Evolutionary conservation across 2,329 filamentous ascomycete genomes (phyloP), one percentile per base, ranked within the genome.

Genomic region (Phaeosphaeria sp.): DNA sequence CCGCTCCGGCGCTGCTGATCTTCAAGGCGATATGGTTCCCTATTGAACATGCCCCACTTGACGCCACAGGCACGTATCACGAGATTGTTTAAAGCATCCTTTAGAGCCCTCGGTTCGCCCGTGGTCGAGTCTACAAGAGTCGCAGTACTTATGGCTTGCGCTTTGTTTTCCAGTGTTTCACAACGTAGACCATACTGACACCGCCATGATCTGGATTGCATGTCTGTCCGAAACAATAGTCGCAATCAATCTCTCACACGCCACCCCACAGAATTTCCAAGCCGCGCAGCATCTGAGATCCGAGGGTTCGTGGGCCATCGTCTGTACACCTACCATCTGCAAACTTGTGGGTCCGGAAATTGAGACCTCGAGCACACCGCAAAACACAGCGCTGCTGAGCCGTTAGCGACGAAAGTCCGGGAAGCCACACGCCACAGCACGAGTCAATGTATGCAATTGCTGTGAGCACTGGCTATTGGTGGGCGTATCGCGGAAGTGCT

Each of bases 11-110:
- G 56, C 55, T 53, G 55, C 60, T 65, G 60, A 68, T 68, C 64
- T 69, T 56, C 66, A 56, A 51, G 49, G 51, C 64, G 57, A 66
- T 66, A 61, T 56, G 63, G 52, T 39, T 53, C 60, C 55, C 52
- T 63, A 57, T 59, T 59, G 36, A 63, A 67, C 59, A 55, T n/a
- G 40, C 4, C 43, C 43, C 36, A 24, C 46, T 20, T 43, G 43
- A 25, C 20, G 22, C 43, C 43, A 45, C 20, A 49, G 15, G 5
- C 36, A 39, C 36, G 36, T 39, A n/a, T 39, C 36, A 39, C 36
- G 36, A 39, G 36, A 39, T 39, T 39, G 36, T 39, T 39, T 15
- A 39, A 39, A 39, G 13, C 36, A 39, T 39, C 36, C 36, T 39
- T n/a, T 39, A 39, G 15, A 39, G 36, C 36, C 36, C 15, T 39